These are phyloP conservation scores for Chaetomium sp. DNA, from an alignment of 2,329 filamentous ascomycete genomes.

Conservation along the genomic window DNA sequence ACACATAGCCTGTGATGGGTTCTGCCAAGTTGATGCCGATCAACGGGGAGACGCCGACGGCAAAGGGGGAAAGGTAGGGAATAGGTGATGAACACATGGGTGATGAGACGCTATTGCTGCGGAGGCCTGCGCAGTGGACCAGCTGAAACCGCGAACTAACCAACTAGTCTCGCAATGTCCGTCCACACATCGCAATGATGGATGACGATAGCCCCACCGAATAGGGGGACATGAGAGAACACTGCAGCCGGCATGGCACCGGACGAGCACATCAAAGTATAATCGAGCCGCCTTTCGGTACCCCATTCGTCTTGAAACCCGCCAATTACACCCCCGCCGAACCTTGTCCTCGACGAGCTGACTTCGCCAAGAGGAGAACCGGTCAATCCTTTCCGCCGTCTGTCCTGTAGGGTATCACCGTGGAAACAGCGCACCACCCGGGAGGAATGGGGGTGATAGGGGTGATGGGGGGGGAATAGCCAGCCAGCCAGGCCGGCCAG, in stretches of 20 bases:
- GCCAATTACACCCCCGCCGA: not conserved
- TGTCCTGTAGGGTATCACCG: not conserved
- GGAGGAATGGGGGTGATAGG: too few species aligned
- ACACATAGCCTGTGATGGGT: not conserved
- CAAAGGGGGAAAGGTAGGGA: not conserved
- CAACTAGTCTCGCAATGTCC: not conserved
- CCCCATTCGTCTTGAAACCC: not conserved
- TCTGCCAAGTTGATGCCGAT: not conserved
- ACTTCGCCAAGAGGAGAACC: not conserved
- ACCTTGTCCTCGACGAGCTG: not conserved
- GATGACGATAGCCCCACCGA: not conserved
- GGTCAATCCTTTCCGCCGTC: not conserved
- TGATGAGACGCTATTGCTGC: not conserved
- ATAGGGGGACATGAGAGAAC: not conserved
- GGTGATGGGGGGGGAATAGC: too few species aligned
- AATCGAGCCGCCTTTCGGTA: not conserved
- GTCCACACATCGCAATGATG: not conserved
- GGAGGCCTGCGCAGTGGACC: not conserved
- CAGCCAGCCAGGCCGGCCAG: too few species aligned
- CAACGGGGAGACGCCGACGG: not conserved
- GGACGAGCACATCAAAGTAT: not conserved
- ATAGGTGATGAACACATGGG: not conserved
- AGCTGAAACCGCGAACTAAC: not conserved
- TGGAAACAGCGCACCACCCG: not conserved
- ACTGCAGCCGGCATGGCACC: not conserved